These are phyloP conservation scores for Cladobotryum protrusum DNA, from an alignment of 2,329 filamentous ascomycete species.

Conservation along the genomic window DNA sequence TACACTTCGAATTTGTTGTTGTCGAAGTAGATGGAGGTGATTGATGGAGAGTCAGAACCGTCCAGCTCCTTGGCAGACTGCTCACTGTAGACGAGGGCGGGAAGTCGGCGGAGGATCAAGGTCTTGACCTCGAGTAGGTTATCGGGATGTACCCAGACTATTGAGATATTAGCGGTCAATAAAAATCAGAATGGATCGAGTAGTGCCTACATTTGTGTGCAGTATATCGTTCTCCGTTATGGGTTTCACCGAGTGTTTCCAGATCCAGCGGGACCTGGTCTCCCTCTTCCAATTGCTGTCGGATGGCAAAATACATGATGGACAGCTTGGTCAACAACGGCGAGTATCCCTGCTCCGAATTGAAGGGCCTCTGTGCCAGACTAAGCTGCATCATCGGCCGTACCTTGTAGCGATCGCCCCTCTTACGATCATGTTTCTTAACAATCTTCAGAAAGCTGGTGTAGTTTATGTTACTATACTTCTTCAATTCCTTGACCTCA, in stretches of 20 bases:
- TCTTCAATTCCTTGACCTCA: slow-evolving; percentile 88
- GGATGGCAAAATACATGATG: slow-evolving; percentile 91
- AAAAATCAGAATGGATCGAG: neutral
- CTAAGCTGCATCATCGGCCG: slow-evolving; percentile 87
- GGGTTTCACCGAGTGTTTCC: slow-evolving; percentile 49
- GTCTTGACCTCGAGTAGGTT: slow-evolving; percentile 98
- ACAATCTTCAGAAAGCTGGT: slow-evolving; percentile 96
- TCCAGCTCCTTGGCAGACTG: slow-evolving; percentile 78
- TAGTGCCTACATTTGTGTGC: slow-evolving; percentile 73
- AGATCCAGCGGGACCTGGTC: slow-evolving; percentile 39
- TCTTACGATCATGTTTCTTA: slow-evolving; percentile 97
- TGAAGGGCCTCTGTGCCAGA: slow-evolving; percentile 83
- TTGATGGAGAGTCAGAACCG: slow-evolving; percentile 74
- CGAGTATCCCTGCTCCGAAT: slow-evolving; percentile 83
- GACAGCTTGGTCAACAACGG: slow-evolving; percentile 86
- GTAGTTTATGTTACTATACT: slow-evolving; percentile 94
- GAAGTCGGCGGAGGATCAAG: slow-evolving; percentile 81
- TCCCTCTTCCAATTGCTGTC: slow-evolving; percentile 68
- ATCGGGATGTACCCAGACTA: slow-evolving; percentile 91
- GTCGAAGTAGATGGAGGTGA: slow-evolving; percentile 96
- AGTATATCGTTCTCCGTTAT: slow-evolving; percentile 67
- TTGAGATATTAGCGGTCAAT: slow-evolving; percentile 6
- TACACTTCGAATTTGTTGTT: slow-evolving; percentile 82
- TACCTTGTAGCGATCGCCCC: slow-evolving; percentile 79
- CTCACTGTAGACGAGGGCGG: slow-evolving; percentile 88